A percentile compares a stretch with the other conserved stretches of the same genome.
Conservation (phyloP, 768 basidiomycete genomes). For the Podaxis rugospora region DNA sequence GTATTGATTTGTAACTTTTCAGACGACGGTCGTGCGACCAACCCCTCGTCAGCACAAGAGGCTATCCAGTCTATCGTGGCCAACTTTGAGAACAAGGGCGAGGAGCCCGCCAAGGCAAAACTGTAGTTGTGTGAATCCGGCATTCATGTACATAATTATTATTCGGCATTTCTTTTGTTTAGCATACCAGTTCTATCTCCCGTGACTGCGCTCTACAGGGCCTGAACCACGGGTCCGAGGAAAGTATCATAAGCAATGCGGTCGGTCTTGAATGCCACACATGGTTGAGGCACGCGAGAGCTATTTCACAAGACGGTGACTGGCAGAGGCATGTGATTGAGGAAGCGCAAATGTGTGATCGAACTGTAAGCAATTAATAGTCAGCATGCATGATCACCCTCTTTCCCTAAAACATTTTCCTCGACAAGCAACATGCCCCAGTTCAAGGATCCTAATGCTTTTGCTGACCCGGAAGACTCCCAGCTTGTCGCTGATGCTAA, state of each 20-base stretch:
- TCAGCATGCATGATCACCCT: background rate
- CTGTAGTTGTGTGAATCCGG: conserved; percentile 29
- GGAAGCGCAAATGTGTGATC: background rate
- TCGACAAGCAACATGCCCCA: conserved; percentile 24
- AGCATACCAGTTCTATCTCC: background rate
- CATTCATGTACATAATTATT: background rate
- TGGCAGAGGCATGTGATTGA: background rate
- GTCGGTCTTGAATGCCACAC: background rate
- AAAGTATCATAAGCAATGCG: background rate
- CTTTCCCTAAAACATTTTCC: background rate
- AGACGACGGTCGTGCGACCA: conserved; percentile 81
- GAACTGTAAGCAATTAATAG: background rate
- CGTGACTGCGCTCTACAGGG: too few species aligned
- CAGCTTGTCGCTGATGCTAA: conserved; percentile 81
- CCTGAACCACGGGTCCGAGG: too few species aligned
- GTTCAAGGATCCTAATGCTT: conserved; percentile 44
- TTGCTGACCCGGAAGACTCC: conserved; percentile 78
- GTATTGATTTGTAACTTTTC: background rate
- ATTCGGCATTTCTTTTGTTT: background rate
- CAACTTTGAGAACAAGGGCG: conserved; percentile 48
- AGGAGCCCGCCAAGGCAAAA: conserved; percentile 41
- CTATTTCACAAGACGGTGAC: background rate
- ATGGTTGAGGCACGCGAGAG: background rate
- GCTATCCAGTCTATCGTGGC: conserved; percentile 64
- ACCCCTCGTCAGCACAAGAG: conserved; percentile 73